phyloP scores from a whole-genome alignment of 2,329 filamentous ascomycete species.

The Fusarium dlaminii region DNA sequence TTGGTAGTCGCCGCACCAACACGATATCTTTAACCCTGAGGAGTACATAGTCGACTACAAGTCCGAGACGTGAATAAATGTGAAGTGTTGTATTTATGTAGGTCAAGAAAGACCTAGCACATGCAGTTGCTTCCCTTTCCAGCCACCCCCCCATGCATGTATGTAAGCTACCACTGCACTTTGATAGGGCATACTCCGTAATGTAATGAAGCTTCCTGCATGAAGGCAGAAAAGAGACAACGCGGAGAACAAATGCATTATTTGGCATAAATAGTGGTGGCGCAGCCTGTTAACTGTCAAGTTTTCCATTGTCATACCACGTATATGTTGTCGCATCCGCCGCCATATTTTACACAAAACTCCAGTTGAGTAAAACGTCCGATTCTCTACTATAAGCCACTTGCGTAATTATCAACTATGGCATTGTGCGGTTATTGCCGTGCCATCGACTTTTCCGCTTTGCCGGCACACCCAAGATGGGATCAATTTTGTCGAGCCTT shows the following conservation, averaged over 20 bases:
- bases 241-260: too few species aligned
- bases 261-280: background rate
- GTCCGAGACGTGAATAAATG: too few species aligned
- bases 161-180: background rate
- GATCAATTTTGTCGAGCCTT: rapidly evolving
- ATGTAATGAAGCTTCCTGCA: background rate
- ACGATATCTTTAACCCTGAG: too few species aligned
- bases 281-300: too few species aligned
- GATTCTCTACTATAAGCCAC: rapidly evolving
- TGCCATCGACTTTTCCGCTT: background rate
- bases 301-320: too few species aligned
- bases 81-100: background rate
- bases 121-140: background rate
- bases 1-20: too few species aligned
- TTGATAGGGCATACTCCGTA: rapidly evolving
- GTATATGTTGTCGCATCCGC: too few species aligned
- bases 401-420: background rate
- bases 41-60: too few species aligned
- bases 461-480: rapidly evolving
- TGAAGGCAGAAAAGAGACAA: too few species aligned
- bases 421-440: background rate
- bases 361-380: too few species aligned
- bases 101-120: background rate
- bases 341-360: too few species aligned
- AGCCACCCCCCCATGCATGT: background rate